Percentiles rank a stretch among this genome's conserved stretches.
Conservation (phyloP, 345 rosid genomes). For the Anacardium occidentale region DNA sequence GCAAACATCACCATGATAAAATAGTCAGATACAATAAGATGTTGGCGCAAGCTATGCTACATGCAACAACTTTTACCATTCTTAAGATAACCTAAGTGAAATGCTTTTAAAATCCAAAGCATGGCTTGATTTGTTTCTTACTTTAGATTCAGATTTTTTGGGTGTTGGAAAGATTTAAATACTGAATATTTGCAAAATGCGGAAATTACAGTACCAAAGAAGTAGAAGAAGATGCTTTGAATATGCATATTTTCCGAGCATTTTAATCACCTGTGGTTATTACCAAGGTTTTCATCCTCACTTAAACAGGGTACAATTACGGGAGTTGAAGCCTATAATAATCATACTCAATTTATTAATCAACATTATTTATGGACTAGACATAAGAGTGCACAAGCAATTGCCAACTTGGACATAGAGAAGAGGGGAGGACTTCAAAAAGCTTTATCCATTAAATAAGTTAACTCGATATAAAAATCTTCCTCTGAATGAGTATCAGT, state of each 20-base stretch:
- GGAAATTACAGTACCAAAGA: neutral
- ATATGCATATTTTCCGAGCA: neutral
- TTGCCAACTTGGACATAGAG: conserved; percentile 10
- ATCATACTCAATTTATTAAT: conserved; percentile 18
- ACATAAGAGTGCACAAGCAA: conserved; percentile 13
- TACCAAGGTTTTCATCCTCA: conserved; percentile 14
- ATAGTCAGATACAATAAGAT: neutral
- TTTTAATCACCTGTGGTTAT: neutral
- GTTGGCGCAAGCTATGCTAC: neutral
- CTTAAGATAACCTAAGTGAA: neutral
- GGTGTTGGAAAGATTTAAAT: neutral
- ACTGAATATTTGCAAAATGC: neutral
- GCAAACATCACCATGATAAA: no score
- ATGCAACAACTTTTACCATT: neutral
- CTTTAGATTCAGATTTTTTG: neutral
- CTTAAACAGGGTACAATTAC: neutral
- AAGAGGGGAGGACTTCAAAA: conserved; percentile 15
- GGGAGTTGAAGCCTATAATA: conserved; percentile 17
- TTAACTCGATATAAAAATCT: conserved; percentile 15
- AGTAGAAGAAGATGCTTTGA: neutral
- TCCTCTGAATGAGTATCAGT: conserved; percentile 20
- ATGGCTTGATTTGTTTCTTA: neutral
- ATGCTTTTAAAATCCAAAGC: neutral
- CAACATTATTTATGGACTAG: conserved; percentile 16
- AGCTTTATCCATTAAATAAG: conserved; percentile 25